Conservation (phyloP, 75 land plant species). For the Pseudotsuga menziesii region DNA sequence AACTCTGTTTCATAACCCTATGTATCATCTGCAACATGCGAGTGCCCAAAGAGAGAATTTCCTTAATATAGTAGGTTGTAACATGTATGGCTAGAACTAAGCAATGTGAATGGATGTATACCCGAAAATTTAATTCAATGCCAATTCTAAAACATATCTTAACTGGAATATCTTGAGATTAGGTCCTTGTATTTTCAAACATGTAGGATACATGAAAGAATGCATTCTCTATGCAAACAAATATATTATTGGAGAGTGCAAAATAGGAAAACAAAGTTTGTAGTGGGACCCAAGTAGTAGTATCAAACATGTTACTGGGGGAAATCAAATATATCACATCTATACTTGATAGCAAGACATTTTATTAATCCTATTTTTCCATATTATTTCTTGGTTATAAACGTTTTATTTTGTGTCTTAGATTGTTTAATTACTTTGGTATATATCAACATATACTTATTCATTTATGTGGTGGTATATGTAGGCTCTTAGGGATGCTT, state of each 20-base stretch:
- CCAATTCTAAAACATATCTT: not conserved
- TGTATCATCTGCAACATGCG: too few relatives aligned
- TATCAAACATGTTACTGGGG: not conserved
- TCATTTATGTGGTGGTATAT: conserved; percentile 1
- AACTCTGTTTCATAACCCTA: too few relatives aligned
- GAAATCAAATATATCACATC: not conserved
- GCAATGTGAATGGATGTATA: not conserved
- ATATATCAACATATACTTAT: not conserved
- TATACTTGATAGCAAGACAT: not conserved
- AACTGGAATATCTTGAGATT: not conserved
- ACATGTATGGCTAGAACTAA: too few relatives aligned
- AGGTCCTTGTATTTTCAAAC: not conserved
- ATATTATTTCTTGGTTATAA: not conserved
- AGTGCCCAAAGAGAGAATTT: too few relatives aligned
- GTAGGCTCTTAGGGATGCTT: not conserved
- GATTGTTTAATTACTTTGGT: not conserved
- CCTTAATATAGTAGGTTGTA: too few relatives aligned
- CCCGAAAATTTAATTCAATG: not conserved
- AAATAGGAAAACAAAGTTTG: not conserved
- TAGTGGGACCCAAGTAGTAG: not conserved
- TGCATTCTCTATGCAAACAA: not conserved
- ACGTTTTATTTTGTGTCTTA: not conserved
- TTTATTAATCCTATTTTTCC: not conserved
- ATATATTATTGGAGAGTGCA: not conserved
- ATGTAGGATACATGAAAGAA: not conserved